Evolutionary conservation across 331 rosid genomes (phyloP), one percentile per base, ranked within the genome.

Genomic region (Erythrophleum ivorense): DNA sequence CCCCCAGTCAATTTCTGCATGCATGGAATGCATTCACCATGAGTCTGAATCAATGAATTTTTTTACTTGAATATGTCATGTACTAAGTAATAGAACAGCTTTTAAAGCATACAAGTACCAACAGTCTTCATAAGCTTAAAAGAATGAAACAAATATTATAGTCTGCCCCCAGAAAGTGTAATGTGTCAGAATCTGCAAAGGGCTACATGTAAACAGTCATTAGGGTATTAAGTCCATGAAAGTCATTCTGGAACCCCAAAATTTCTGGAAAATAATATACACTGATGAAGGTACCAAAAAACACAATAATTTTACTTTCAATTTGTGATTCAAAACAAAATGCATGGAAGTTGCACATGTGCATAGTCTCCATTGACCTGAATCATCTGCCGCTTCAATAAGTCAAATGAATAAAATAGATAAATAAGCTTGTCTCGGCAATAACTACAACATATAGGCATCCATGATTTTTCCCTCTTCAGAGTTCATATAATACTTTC

Each of bases 1-100:
- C 98, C 98, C 63, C 98, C 98, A 48, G 98, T 93, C 88, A 95
- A 86, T 79, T 82, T 88, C 98, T 95, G 92, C 86, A 89, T 63
- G 70, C 85, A 85, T 62, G 77, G 87, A 81, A 86, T 34, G 80
- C 62, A 78, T 81, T 72, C 68, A 43, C 46, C 71, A 50, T 87
- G 31, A 88, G 86, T 53, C 80, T 59, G 46, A 78, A 77, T 74
- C 64, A 76, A 53, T 43, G 21, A 58, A 53, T 67, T 69, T 48
- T 54, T 71, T 70, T 74, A 75, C 68, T 71, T 77, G n/a, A 77
- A 36, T 57, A 81, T 41, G 77, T 71, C 54, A 82, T 18, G 6
- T 3, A 38, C 48, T 63, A 40, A 58, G 66, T 45, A 66, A 29
- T 19, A 78, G 31, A 72, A 46, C 31, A 71, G 50, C 48, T 52